Evolutionary conservation across 179 eudicot species (phyloP).

Genomic region (Nepenthes alata): DNA sequence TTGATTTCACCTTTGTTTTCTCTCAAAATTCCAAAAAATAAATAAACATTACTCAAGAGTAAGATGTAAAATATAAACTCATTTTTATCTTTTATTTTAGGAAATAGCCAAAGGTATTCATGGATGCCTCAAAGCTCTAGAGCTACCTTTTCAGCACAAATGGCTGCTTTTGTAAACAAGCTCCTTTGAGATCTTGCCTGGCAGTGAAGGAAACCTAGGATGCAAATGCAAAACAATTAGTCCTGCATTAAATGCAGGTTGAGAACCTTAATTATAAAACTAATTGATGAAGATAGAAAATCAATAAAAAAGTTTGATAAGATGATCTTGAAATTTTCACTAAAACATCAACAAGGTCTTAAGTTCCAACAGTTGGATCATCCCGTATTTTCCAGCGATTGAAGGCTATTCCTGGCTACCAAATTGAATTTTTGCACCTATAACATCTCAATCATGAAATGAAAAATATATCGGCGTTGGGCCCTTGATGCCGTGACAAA

Average conservation of each 20-base stretch:
- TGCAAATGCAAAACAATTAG: slow-evolving; percentile 14
- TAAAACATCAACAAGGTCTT: no score
- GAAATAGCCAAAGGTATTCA: not conserved
- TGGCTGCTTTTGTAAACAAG: slow-evolving; percentile 40
- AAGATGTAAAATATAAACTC: not conserved
- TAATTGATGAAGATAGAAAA: not conserved
- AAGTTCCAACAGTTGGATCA: no score
- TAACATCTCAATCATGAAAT: no score
- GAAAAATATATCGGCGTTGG: no score
- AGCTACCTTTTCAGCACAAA: slow-evolving; percentile 42
- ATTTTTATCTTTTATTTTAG: not conserved
- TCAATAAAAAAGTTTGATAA: no score
- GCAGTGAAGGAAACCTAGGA: slow-evolving; percentile 44
- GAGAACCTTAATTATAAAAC: not conserved
- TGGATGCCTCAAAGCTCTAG: not conserved
- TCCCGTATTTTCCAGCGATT: no score
- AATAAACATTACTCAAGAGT: not conserved
- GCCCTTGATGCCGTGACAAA: no score
- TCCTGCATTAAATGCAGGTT: not conserved
- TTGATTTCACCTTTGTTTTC: no score
- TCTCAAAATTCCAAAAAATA: no score
- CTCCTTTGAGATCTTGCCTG: slow-evolving; percentile 46
- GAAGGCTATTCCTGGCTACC: no score
- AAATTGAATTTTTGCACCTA: no score
- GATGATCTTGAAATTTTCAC: no score